Evolutionary conservation across 176 grass and related monocot species (phyloP).

Genomic region (Luzula sylvatica): DNA sequence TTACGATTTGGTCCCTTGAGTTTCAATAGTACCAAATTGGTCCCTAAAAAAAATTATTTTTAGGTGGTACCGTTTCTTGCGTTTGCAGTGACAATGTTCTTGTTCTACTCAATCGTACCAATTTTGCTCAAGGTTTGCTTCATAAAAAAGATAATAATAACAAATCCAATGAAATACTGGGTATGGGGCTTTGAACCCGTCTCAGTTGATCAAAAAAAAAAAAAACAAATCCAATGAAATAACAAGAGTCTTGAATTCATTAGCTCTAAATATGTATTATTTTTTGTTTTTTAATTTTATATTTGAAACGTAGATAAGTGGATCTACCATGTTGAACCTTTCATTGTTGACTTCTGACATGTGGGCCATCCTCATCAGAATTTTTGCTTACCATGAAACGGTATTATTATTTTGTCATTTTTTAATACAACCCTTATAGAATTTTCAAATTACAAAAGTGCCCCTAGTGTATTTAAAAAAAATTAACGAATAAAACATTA

Average conservation of each 20-base stretch:
- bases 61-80: constrained; percentile 44
- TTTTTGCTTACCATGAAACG: constrained; percentile 54
- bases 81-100: constrained; percentile 56
- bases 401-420: constrained; percentile 15
- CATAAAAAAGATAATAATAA: neutral
- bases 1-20: neutral
- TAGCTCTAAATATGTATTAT: too few species aligned
- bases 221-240: too few species aligned
- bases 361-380: constrained; percentile 64
- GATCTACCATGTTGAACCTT: constrained; percentile 67
- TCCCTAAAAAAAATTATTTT: neutral
- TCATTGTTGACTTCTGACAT: constrained; percentile 56
- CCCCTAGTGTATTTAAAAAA: neutral
- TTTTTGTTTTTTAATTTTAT: neutral
- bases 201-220: too few species aligned
- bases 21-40: neutral
- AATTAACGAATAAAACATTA: constrained; percentile 7
- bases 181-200: too few species aligned
- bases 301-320: constrained; percentile 40
- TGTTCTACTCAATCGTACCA: constrained; percentile 54
- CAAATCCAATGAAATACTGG: too few species aligned
- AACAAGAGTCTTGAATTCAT: neutral
- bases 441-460: neutral
- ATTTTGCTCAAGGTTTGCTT: constrained; percentile 37
- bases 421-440: too few species aligned